Evolutionary conservation across 1,284 basidiomycete genomes (phyloP).

Genomic region (Fomes fomentarius): DNA sequence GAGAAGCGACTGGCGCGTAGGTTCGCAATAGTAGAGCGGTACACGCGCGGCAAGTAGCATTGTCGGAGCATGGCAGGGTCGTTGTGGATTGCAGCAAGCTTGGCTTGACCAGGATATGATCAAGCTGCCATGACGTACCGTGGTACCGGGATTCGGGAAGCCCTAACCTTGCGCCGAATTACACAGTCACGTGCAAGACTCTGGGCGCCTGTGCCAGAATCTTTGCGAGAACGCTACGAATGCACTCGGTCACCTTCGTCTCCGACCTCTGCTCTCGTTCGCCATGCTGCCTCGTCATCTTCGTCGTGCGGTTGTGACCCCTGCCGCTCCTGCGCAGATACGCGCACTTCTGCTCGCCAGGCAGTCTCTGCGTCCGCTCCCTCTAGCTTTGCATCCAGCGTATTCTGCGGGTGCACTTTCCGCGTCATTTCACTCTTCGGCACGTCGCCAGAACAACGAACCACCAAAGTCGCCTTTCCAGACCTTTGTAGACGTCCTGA

Average conservation of each 20-base stretch:
- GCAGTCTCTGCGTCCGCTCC: constrained; percentile 19
- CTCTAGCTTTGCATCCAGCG: constrained; percentile 23
- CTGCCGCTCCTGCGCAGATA: constrained; percentile 31
- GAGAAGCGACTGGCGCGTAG: constrained; percentile 14
- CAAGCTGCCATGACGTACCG: background rate
- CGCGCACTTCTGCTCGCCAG: constrained; percentile 26
- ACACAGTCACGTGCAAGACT: background rate
- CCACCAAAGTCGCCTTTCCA: constrained; percentile 91
- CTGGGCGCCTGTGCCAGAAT: constrained; percentile 9
- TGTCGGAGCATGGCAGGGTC: constrained; percentile 6
- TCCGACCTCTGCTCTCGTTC: background rate
- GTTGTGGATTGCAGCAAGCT: too few relatives aligned
- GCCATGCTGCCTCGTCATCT: constrained; percentile 36
- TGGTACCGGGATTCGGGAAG: too few relatives aligned
- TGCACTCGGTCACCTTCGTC: constrained; percentile 5
- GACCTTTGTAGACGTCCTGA: constrained; percentile 93
- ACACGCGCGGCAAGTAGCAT: background rate
- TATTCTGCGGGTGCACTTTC: constrained; percentile 21
- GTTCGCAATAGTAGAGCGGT: too few relatives aligned
- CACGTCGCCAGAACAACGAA: constrained; percentile 62
- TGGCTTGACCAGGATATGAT: background rate
- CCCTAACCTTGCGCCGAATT: background rate
- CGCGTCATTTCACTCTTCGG: constrained; percentile 69
- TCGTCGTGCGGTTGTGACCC: constrained; percentile 29
- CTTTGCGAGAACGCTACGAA: constrained; percentile 20